phyloP scores from a whole-genome alignment of 164 flowering plant species.

The Tinospora cordifolia region DNA sequence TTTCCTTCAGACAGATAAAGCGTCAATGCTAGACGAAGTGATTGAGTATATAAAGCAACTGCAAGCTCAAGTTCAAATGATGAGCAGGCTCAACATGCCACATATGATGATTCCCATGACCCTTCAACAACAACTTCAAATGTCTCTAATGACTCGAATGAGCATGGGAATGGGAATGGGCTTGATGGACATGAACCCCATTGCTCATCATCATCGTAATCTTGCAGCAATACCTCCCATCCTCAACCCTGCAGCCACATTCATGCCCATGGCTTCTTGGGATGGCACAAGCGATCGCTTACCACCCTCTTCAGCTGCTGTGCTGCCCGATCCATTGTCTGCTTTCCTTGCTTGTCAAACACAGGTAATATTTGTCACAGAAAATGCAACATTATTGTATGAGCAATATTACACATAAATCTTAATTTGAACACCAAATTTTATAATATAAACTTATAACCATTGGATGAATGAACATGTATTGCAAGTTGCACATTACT shows the following conservation, averaged over 20 bases:
- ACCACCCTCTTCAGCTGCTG: constrained; percentile 14
- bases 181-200: constrained; percentile 43
- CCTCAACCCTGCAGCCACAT: constrained; percentile 34
- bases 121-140: constrained; percentile 71
- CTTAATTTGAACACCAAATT: no score
- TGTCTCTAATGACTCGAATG: constrained; percentile 59
- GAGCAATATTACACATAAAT: neutral
- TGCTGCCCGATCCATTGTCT: constrained; percentile 45
- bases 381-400: neutral
- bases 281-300: constrained; percentile 19
- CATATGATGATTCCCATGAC: constrained; percentile 65
- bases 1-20: constrained; percentile 64
- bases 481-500: no score
- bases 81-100: constrained; percentile 50
- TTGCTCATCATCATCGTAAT: constrained; percentile 30
- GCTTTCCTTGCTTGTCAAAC: constrained; percentile 53
- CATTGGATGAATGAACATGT: no score
- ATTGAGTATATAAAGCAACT: constrained; percentile 77
- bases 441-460: no score
- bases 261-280: constrained; percentile 25
- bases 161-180: constrained; percentile 38
- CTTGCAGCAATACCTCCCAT: constrained; percentile 34
- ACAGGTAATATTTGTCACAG: constrained; percentile 27
- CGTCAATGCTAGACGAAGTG: constrained; percentile 86
- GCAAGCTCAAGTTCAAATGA: constrained; percentile 69